These are phyloP conservation scores for Trichosporon ovoides DNA, from an alignment of 1,284 basidiomycete species.

Conservation along the genomic window DNA sequence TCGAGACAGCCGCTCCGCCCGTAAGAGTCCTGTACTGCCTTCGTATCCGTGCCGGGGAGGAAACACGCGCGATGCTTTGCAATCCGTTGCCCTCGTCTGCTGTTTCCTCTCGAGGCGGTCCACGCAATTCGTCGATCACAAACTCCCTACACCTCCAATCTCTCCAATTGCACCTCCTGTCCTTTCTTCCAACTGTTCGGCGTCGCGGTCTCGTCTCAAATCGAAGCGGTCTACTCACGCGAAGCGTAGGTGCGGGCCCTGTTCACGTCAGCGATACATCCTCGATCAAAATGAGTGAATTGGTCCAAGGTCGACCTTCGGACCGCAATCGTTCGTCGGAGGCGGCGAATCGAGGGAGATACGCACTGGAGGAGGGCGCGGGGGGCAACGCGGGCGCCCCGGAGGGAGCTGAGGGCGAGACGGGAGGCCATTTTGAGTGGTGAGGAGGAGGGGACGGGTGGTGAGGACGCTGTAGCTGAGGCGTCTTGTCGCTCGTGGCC, in stretches of 20 bases:
- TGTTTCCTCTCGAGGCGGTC: background rate
- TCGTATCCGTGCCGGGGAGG: background rate
- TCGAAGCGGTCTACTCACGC: constrained; percentile 26
- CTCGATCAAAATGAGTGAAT: background rate
- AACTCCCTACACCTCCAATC: background rate
- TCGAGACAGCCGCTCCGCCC: background rate
- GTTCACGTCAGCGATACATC: constrained; percentile 3
- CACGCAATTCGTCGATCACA: background rate
- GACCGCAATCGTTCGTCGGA: background rate
- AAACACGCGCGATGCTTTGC: too few relatives aligned
- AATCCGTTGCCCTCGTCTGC: background rate
- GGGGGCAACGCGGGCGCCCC: constrained; percentile 41
- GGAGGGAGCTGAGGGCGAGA: constrained; percentile 47
- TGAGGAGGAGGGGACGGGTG: constrained; percentile 16
- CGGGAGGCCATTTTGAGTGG: constrained; percentile 47
- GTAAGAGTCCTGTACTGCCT: too few relatives aligned
- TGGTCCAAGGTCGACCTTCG: background rate
- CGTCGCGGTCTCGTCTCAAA: constrained; percentile 7
- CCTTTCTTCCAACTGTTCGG: background rate
- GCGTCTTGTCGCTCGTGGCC: constrained; percentile 1
- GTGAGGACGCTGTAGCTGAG: constrained; percentile 9
- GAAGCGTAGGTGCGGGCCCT: constrained; percentile 43
- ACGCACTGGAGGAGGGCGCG: constrained; percentile 36
- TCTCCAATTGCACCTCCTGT: background rate
- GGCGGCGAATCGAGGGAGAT: background rate